phyloP scores from a whole-genome alignment of 2,329 filamentous ascomycete genomes.

The Hirsutella thompsonii region DNA sequence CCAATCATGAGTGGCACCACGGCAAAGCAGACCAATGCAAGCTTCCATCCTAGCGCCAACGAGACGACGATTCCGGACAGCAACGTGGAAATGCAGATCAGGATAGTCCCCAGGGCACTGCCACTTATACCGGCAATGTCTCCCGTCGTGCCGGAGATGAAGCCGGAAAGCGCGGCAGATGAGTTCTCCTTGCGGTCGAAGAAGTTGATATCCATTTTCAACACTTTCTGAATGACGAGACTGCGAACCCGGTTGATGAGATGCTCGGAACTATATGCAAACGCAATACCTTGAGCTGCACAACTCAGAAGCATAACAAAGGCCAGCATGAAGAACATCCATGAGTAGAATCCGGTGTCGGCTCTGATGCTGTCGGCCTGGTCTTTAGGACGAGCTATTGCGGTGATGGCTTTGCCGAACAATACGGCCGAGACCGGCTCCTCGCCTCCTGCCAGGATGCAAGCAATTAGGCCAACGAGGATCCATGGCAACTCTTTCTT shows the following conservation, averaged over 20 bases:
- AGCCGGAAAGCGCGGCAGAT: conserved; percentile 18
- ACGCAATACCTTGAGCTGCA: conserved; percentile 4
- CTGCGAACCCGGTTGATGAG: conserved; percentile 4
- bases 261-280: conserved; percentile 10
- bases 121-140: conserved; percentile 32
- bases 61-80: conserved; percentile 10
- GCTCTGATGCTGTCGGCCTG: background rate
- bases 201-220: conserved; percentile 24
- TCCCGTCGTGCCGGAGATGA: conserved; percentile 18
- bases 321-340: conserved; percentile 35
- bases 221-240: background rate
- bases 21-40: conserved; percentile 27
- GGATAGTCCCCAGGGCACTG: conserved; percentile 19
- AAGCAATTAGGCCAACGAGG: background rate
- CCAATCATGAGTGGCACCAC: conserved; percentile 25
- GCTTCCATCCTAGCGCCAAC: conserved; percentile 28
- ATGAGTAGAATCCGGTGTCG: conserved; percentile 29
- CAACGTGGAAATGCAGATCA: conserved; percentile 5
- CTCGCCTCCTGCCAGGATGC: background rate
- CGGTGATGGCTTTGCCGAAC: background rate
- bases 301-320: conserved; percentile 22
- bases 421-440: conserved; percentile 11
- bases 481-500: background rate
- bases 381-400: background rate
- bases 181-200: conserved; percentile 20